Base-by-base conservation (phyloP, 192 early-diverging fungal species). In the Helicostylum pulchrum region DNA sequence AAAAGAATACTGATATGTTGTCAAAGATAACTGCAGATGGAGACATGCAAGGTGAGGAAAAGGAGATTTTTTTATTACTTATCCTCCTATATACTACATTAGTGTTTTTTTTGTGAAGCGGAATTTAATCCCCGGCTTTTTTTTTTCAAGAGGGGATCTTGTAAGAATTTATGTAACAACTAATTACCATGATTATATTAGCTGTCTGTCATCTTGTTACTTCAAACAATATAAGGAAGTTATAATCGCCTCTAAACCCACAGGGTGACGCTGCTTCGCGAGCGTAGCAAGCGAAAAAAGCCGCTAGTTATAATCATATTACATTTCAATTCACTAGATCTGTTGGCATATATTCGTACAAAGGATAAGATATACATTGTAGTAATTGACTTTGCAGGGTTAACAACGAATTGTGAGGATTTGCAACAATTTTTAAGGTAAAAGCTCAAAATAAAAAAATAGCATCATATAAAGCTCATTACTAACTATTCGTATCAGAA, bases 11-110 rank as follows among this genome's bases (percentile, higher is more conserved):
- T 50, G 48, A 50, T 50, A 50, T 50, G 48, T 50, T 50, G 48
- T 21, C 51, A 15, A 53, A 53, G 23, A 53, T 53, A 53, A 53
- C 3, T 53, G 51, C 26, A 15, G 30, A 30, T 53, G 51, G 30
- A 34, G 51, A 31, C 51, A 53, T 53, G 51, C 51, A 53, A 53
- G 51, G 51, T 53, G 51, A 53, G 51, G 31, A 53, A 53, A 53
- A 53, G 26, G 53, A 15, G 19, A 21, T 30, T 30, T 53, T 39
- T 30, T 53, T 32, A 53, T 53, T 53, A 53, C 9, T 53, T 53
- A 31, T 53, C n/a, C n/a, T n/a, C n/a, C n/a, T n/a, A n/a, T n/a
- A n/a, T n/a, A n/a, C n/a, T n/a, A n/a, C n/a, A n/a, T n/a, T n/a
- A n/a, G n/a, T n/a, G n/a, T n/a, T n/a, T n/a, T n/a, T n/a, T n/a